phyloP scores from a whole-genome alignment of 2,329 filamentous ascomycete species.

The Colletotrichum sp. region DNA sequence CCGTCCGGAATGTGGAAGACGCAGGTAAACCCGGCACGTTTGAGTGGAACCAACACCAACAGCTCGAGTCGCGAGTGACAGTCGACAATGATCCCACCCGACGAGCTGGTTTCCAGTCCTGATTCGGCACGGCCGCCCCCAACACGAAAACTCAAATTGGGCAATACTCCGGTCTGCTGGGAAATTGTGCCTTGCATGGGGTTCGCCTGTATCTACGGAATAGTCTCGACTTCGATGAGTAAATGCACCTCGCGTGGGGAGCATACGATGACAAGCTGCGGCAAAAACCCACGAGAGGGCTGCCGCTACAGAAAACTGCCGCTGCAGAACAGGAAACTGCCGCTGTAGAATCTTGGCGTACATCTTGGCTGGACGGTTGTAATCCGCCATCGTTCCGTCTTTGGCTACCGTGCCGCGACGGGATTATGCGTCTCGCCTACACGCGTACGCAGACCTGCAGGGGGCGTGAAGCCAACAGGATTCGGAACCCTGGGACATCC shows the following conservation, averaged over 20 bases:
- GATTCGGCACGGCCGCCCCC: background rate
- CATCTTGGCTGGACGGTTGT: background rate
- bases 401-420: background rate
- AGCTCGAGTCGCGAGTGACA: background rate
- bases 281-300: background rate
- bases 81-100: background rate
- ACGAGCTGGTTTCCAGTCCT: background rate
- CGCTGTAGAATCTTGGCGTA: background rate
- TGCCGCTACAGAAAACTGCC: background rate
- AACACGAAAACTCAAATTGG: background rate
- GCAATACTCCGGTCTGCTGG: background rate
- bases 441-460: background rate
- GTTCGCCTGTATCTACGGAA: background rate
- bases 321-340: background rate
- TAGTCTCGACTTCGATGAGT: background rate
- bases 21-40: background rate
- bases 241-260: background rate
- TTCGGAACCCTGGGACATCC: background rate
- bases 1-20: background rate
- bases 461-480: background rate
- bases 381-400: background rate
- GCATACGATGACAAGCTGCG: background rate
- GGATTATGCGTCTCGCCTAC: background rate
- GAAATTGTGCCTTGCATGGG: background rate
- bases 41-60: background rate